Evolutionary conservation across 805 yeast genomes (phyloP).

Genomic region (Dipodascopsis tothii): DNA sequence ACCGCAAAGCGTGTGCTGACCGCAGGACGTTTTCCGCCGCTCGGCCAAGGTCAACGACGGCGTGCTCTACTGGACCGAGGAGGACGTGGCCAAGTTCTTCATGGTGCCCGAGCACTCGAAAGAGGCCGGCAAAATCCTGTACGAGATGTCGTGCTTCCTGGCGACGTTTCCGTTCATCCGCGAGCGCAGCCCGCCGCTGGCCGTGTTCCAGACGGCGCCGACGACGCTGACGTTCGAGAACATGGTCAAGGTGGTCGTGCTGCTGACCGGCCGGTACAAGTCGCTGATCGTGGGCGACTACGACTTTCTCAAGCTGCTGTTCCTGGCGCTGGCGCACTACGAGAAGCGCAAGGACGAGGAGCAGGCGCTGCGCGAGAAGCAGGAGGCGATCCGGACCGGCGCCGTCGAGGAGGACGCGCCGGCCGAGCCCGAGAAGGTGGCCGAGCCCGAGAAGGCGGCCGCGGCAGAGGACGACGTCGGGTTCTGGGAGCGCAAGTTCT

Average conservation of each 20-base stretch:
- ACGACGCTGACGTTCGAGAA: constrained; percentile 35
- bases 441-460: constrained; percentile 10
- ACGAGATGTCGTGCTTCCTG: constrained; percentile 38
- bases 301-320: constrained; percentile 42
- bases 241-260: constrained; percentile 39
- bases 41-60: constrained; percentile 23
- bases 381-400: not conserved
- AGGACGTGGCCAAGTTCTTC: constrained; percentile 26
- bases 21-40: constrained; percentile 25
- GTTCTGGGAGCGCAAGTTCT: constrained; percentile 15
- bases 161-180: constrained; percentile 46
- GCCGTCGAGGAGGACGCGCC: constrained; percentile 10
- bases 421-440: constrained; percentile 10
- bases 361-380: constrained; percentile 12
- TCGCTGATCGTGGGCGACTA: constrained; percentile 33
- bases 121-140: constrained; percentile 34
- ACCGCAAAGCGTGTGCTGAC: constrained; percentile 21
- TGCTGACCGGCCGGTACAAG: constrained; percentile 40
- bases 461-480: constrained; percentile 8
- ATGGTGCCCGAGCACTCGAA: constrained; percentile 33
- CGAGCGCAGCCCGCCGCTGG: constrained; percentile 24
- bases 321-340: constrained; percentile 38
- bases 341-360: constrained; percentile 2
- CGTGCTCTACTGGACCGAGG: constrained; percentile 16
- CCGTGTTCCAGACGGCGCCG: constrained; percentile 16